Evolutionary conservation across 2,329 filamentous ascomycete species (phyloP).

Genomic region (Tothia fuscella): DNA sequence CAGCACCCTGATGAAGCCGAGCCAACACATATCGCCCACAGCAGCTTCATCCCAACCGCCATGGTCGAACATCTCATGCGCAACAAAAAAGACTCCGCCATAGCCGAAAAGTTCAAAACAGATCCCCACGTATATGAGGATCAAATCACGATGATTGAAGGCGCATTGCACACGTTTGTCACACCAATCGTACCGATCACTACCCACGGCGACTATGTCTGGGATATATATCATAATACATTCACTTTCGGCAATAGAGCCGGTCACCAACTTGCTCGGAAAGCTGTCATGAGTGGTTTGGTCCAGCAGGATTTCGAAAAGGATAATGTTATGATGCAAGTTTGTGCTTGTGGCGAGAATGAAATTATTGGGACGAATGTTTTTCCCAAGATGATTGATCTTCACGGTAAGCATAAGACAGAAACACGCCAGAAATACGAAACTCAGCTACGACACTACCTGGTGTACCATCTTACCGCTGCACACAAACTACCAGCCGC

Average conservation of each 20-base stretch:
- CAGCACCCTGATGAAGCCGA: too few relatives aligned
- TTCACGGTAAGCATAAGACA: neutral
- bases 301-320: constrained; percentile 4
- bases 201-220: constrained; percentile 4
- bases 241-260: neutral
- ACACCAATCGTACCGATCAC: neutral
- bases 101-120: neutral
- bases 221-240: neutral
- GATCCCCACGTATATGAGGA: neutral
- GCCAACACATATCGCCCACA: constrained; percentile 1
- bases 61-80: constrained; percentile 1
- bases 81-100: neutral
- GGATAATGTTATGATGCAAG: neutral
- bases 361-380: neutral
- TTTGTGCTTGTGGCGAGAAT: neutral
- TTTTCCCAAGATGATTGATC: neutral
- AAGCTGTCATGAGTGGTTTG: neutral
- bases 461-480: constrained; percentile 1
- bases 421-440: neutral
- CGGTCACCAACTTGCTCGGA: constrained; percentile 1
- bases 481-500: neutral
- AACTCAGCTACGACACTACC: neutral
- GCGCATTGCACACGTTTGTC: constrained; percentile 3
- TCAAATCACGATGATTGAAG: constrained; percentile 1
- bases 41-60: neutral